A percentile compares a stretch with the other conserved stretches of the same genome.
phyloP scores from a whole-genome alignment of 2,329 filamentous ascomycete genomes.

The Pezicula neosporulosa region DNA sequence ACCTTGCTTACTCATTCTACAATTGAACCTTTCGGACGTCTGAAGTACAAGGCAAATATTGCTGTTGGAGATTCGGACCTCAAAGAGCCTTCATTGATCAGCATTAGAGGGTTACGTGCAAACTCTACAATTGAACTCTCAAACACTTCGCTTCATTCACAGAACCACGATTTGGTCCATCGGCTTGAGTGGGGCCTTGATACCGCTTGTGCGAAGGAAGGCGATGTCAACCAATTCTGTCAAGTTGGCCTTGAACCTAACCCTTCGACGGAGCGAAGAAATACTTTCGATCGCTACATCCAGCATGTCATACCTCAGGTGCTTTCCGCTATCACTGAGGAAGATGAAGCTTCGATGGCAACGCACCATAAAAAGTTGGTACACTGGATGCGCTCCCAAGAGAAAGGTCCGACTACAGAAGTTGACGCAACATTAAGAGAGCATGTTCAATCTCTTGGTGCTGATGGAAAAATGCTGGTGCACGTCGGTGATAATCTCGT shows the following conservation, averaged over 20 bases:
- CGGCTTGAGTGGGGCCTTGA: neutral
- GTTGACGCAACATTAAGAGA: neutral
- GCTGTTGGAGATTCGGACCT: neutral
- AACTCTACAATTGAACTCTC: neutral
- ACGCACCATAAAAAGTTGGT: neutral
- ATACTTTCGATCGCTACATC: neutral
- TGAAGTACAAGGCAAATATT: neutral
- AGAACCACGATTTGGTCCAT: neutral
- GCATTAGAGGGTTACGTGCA: neutral
- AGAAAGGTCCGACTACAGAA: neutral
- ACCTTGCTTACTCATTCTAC: neutral
- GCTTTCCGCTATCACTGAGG: neutral
- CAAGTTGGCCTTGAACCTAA: neutral
- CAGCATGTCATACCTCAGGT: neutral
- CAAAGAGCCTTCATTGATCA: neutral
- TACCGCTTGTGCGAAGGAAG: neutral
- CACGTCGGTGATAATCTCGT: neutral
- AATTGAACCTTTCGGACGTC: neutral
- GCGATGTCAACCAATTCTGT: neutral
- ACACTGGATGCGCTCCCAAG: neutral
- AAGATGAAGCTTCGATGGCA: neutral
- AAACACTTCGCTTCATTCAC: neutral
- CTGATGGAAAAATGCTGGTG: neutral
- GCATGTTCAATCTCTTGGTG: neutral
- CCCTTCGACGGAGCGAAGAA: neutral